These are phyloP conservation scores for Aspergillus steynii DNA, from an alignment of 495 filamentous ascomycete genomes.

Conservation along the genomic window DNA sequence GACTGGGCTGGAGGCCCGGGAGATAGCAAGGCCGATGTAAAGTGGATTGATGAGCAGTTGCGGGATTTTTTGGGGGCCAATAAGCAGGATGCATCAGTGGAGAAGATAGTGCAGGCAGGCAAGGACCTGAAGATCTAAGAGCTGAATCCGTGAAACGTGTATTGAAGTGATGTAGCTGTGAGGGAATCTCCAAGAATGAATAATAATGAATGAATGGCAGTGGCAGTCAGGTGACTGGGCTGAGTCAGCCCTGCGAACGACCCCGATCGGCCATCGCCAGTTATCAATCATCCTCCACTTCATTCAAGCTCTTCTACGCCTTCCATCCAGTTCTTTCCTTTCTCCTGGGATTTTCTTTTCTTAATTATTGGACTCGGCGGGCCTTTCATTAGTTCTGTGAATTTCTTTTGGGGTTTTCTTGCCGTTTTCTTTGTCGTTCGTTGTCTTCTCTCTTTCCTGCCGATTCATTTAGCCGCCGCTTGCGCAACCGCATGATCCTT, in stretches of 20 bases:
- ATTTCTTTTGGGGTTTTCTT: constrained; percentile 1
- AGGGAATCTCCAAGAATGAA: neutral
- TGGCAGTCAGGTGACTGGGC: neutral
- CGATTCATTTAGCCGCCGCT: constrained; percentile 30
- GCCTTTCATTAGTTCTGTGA: constrained; percentile 3
- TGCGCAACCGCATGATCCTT: constrained; percentile 17
- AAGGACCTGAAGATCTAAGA: neutral
- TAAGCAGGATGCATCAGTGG: neutral
- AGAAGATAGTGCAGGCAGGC: neutral
- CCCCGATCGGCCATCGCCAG: neutral
- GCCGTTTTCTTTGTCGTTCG: constrained; percentile 8
- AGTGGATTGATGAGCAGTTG: constrained; percentile 65
- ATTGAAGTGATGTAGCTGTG: neutral
- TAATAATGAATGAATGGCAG: constrained; percentile 7
- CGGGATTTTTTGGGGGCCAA: constrained; percentile 42
- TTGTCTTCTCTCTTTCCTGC: constrained; percentile 7
- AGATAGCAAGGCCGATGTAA: constrained; percentile 61
- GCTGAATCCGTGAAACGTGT: neutral
- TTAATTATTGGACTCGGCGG: neutral
- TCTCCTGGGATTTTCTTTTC: neutral
- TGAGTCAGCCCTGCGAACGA: constrained; percentile 14
- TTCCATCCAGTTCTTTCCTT: neutral
- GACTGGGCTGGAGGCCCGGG: constrained; percentile 66
- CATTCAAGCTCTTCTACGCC: neutral
- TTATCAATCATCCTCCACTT: neutral